phyloP scores from a whole-genome alignment of 805 yeast genomes.

The Spathaspora gorwiae region DNA sequence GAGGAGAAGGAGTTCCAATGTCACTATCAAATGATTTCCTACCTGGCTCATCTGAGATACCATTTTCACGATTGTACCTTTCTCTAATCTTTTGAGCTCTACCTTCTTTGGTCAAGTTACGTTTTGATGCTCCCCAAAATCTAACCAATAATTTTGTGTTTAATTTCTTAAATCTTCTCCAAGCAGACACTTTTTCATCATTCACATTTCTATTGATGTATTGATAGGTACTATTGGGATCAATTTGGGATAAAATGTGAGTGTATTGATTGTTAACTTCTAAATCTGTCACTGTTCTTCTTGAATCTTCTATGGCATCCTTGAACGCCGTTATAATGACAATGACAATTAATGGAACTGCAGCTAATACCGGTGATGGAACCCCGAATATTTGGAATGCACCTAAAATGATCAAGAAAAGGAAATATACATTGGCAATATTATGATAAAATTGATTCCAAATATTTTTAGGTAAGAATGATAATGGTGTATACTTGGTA shows the following conservation, averaged over 20 bases:
- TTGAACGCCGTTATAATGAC: conserved; percentile 70
- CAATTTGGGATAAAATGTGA: conserved; percentile 48
- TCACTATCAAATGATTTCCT: conserved; percentile 35
- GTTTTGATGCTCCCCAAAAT: conserved; percentile 21
- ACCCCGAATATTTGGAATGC: conserved; percentile 77
- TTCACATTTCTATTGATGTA: conserved; percentile 54
- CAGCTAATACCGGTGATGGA: conserved; percentile 67
- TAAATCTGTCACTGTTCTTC: conserved; percentile 66
- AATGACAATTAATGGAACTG: conserved; percentile 77
- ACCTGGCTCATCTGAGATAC: conserved; percentile 3
- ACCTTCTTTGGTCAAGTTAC: conserved; percentile 31
- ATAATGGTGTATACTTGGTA: conserved; percentile 87
- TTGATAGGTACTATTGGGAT: conserved; percentile 12
- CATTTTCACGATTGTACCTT: conserved; percentile 5
- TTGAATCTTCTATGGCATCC: conserved; percentile 78
- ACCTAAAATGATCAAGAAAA: conserved; percentile 74
- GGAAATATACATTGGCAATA: conserved; percentile 86
- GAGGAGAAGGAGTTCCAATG: conserved; percentile 9
- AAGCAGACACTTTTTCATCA: conserved; percentile 57
- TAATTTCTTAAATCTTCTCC: conserved; percentile 67
- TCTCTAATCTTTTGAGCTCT: conserved; percentile 27
- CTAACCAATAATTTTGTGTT: conserved; percentile 28
- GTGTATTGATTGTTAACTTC: conserved; percentile 74
- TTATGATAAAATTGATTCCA: conserved; percentile 69
- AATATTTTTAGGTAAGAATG: conserved; percentile 84